Percentiles rank a stretch among this genome's conserved stretches.
These are phyloP conservation scores for Volvariella volvacea DNA, from an alignment of 1,284 basidiomycete species.

Conservation along the genomic window DNA sequence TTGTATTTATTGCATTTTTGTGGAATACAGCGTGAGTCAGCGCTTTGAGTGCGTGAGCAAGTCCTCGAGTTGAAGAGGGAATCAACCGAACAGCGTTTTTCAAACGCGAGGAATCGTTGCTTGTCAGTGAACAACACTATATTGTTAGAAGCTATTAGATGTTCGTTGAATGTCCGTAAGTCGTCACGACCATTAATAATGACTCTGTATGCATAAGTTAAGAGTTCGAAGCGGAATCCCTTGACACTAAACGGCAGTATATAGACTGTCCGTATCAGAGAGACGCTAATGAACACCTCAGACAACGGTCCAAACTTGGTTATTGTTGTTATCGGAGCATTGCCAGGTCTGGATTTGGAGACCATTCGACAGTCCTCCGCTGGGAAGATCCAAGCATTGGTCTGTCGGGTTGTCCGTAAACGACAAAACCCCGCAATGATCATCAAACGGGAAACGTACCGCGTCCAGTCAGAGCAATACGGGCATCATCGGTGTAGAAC, in stretches of 20 bases:
- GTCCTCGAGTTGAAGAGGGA: no score
- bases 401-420: conserved; percentile 1
- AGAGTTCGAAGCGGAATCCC: neutral
- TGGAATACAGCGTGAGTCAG: no score
- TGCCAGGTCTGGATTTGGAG: conserved; percentile 10
- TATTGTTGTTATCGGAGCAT: conserved; percentile 9
- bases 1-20: no score
- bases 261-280: neutral
- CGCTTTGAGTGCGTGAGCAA: no score
- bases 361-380: conserved; percentile 5
- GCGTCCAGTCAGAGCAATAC: conserved; percentile 7
- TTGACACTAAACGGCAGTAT: neutral
- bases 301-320: conserved; percentile 8
- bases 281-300: neutral
- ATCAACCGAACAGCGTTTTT: no score
- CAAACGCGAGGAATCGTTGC: no score
- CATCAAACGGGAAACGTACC: conserved; percentile 3
- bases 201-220: neutral
- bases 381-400: conserved; percentile 9
- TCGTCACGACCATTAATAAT: neutral
- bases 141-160: no score
- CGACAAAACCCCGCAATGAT: neutral
- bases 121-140: no score
- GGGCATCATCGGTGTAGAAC: conserved; percentile 8
- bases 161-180: no score